Conservation (phyloP, 805 yeast species). For the Spathaspora sp. region DNA sequence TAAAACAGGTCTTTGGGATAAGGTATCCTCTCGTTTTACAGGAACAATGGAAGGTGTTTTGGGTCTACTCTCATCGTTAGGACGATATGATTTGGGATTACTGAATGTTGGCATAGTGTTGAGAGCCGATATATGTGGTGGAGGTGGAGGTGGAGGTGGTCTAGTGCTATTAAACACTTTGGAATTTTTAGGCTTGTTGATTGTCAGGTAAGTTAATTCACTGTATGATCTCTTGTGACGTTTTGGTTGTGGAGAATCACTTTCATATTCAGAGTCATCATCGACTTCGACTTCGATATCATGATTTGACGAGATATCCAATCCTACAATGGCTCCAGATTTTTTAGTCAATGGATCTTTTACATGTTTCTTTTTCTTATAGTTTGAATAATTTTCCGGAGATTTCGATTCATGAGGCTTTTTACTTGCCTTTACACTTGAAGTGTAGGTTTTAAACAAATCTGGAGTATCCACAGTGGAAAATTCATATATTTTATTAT, state of each 20-base stretch:
- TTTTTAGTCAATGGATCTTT: conserved; percentile 12
- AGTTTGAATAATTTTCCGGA: conserved; percentile 66
- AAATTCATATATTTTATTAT: conserved; percentile 80
- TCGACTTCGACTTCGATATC: conserved; percentile 17
- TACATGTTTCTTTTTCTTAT: conserved; percentile 36
- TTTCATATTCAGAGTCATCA: conserved; percentile 22
- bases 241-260: conserved; percentile 35
- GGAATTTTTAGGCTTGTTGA: background rate
- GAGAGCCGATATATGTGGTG: conserved; percentile 14
- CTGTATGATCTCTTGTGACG: conserved; percentile 18
- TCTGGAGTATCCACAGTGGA: conserved; percentile 60
- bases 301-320: conserved; percentile 8
- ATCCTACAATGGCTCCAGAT: conserved; percentile 7
- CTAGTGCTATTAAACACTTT: conserved; percentile 7
- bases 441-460: conserved; percentile 19
- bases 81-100: conserved; percentile 7
- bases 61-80: conserved; percentile 6
- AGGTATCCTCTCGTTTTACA: background rate
- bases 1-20: conserved; percentile 50
- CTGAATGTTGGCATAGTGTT: conserved; percentile 16
- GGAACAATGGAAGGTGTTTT: background rate
- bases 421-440: conserved; percentile 10
- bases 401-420: conserved; percentile 55
- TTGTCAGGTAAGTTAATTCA: conserved; percentile 2
- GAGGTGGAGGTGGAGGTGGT: conserved; percentile 13